These are phyloP conservation scores for Brassica cretica DNA, from an alignment of 345 rosid species.

Conservation along the genomic window DNA sequence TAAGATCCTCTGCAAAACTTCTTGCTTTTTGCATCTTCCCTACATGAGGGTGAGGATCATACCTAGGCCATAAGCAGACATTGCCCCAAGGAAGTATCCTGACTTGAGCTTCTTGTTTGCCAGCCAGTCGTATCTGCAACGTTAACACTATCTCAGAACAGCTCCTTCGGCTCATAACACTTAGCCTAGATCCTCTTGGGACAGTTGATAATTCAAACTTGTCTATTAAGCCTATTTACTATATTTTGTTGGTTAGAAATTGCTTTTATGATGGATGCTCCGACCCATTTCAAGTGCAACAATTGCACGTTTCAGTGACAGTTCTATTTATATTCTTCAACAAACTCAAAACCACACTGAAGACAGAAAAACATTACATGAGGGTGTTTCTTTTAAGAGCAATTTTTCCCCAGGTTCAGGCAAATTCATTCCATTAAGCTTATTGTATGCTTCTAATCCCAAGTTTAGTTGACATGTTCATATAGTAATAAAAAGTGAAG, in stretches of 20 bases:
- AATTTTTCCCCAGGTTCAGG: not conserved
- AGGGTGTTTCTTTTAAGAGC: not conserved
- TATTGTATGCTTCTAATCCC: slow-evolving; percentile 14
- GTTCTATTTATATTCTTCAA: not conserved
- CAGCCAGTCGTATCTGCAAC: slow-evolving; percentile 86
- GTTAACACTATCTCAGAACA: not conserved
- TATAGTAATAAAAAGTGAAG: no score
- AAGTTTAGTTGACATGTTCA: not conserved
- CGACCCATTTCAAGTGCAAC: not conserved
- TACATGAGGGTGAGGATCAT: slow-evolving; percentile 7
- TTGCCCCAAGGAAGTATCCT: slow-evolving; percentile 89
- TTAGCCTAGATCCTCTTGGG: not conserved
- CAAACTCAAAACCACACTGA: not conserved
- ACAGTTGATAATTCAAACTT: not conserved
- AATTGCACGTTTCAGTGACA: not conserved
- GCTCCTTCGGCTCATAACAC: not conserved
- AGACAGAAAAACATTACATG: not conserved
- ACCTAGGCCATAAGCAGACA: slow-evolving; percentile 92
- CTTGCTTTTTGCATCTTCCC: not conserved
- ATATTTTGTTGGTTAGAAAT: not conserved
- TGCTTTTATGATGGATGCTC: not conserved
- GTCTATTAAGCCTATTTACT: not conserved
- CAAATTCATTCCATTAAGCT: slow-evolving; percentile 3
- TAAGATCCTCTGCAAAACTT: not conserved
- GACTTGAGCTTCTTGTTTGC: slow-evolving; percentile 67